Evolutionary conservation across 2,329 filamentous ascomycete species (phyloP).

Genomic region (Nemania sp.): DNA sequence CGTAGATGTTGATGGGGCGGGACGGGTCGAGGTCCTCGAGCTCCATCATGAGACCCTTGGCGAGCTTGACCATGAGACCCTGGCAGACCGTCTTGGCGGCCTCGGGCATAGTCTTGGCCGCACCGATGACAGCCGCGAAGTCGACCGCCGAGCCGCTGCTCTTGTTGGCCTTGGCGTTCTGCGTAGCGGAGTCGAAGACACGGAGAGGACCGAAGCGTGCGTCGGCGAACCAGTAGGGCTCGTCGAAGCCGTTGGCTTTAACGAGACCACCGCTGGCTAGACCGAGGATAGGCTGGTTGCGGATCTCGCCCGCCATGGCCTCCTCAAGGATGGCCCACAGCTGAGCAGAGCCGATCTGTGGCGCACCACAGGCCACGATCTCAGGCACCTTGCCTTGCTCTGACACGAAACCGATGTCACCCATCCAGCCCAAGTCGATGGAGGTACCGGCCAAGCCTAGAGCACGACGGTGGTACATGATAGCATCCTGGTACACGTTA

Average conservation of each 20-base stretch:
- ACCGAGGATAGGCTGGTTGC: slow-evolving; percentile 35
- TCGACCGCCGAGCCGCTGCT: slow-evolving; percentile 24
- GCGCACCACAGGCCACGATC: slow-evolving; percentile 35
- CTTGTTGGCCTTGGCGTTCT: slow-evolving; percentile 26
- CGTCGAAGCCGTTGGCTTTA: slow-evolving; percentile 34
- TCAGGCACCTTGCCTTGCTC: slow-evolving; percentile 37
- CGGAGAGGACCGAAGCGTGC: slow-evolving; percentile 35
- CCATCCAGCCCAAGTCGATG: slow-evolving; percentile 36
- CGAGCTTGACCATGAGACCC: slow-evolving; percentile 36
- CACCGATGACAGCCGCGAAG: slow-evolving; percentile 29
- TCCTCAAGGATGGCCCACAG: slow-evolving; percentile 34
- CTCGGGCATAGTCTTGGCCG: slow-evolving; percentile 29
- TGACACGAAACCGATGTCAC: slow-evolving; percentile 36
- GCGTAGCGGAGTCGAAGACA: slow-evolving; percentile 29
- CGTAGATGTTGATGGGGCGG: slow-evolving; percentile 35
- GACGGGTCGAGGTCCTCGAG: slow-evolving; percentile 36
- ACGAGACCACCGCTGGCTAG: slow-evolving; percentile 36
- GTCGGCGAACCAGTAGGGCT: slow-evolving; percentile 39
- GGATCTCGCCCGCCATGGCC: slow-evolving; percentile 29
- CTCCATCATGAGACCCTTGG: slow-evolving; percentile 39
- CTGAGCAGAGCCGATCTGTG: slow-evolving; percentile 31
- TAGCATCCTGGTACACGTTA: slow-evolving; percentile 37
- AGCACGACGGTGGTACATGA: slow-evolving; percentile 34
- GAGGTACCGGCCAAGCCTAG: slow-evolving; percentile 34
- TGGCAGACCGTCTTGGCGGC: slow-evolving; percentile 31